Base-by-base conservation (phyloP, 192 early-diverging fungal species). In the Backusella psychrophila region DNA sequence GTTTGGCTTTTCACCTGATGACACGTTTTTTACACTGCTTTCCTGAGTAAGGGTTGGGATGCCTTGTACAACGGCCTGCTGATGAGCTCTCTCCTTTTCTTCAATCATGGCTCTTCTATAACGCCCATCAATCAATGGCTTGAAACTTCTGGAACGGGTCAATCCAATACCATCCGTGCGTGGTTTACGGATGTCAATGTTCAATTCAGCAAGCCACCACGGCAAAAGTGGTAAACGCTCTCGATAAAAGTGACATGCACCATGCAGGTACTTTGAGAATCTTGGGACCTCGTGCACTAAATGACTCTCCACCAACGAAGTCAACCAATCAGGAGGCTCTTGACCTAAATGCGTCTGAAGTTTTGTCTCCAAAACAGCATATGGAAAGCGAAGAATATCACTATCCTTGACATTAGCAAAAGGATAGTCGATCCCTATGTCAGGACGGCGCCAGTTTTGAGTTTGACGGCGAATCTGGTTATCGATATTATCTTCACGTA, bases 331-430 rank as follows among this genome's bases (percentile, higher is more conserved):
- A 6, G 95, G 95, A 23, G 91, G 87, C 38, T 88, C 81, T 41
- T 89, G 85, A 33, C 91, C 91, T 39, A 87, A 80, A 49, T 91
- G 85, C 17, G 89, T 88, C 75, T 96, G 91, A 36, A 96, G 77
- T 81, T 96, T 96, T 56, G 95, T 87, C 72, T 96, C 98, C 15
- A 99, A 85, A 7, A 99, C 87, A 49, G 98, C 97, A 77, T 97
- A 98, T 39, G 97, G 97, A 88, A 99, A 99, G 63, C 90, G 87
- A 41, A 88, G 86, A 66, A 94, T 90, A 46, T 99, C 98, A 19
- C 85, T 85, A 21, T 87, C 86, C 9, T 87, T 80, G 36, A 96
- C 81, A 70, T 98, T 85, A 46, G 90, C 82, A 81, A 97, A 97
- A 3, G 94, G 92, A 70, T 89, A 90, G 74, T 93, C 89, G 31